Base-by-base conservation (phyloP, 2,329 filamentous ascomycete species). In the Ascochyta viciae-villosae region DNA sequence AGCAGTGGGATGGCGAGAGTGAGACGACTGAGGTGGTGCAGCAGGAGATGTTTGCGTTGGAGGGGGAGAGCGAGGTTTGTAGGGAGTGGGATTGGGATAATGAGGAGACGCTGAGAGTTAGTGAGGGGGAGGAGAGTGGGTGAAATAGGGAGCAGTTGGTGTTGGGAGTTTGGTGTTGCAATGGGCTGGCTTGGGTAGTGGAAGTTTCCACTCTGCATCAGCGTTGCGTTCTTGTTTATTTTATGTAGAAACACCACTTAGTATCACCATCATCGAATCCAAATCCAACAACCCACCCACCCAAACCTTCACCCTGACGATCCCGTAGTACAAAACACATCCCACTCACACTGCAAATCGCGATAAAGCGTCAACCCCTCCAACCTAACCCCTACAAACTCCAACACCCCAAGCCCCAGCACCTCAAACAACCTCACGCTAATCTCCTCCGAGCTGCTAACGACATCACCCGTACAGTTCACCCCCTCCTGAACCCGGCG, bases 1-100 rank as follows among this genome's bases (percentile, higher is more conserved):
- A 50, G 46, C 50, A 58, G 37, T 53, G 41, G 35, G 54, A 57
- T 38, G 54, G 54, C n/a, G 54, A 57, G 54, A 57, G 54, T n/a
- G 54, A 52, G 39, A 57, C 54, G 22, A 57, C 54, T 0, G 54
- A 57, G 29, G 54, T 57, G 12, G 8, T 57, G 44, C 43, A 48
- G 54, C 48, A 52, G 34, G 54, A 57, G 34, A 57, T 57, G 54
- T 49, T 57, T 44, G 54, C 54, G 49, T 22, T 57, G 33, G 54
- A 57, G 40, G 54, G 44, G 1, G 48, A 57, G 35, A 53, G 43
- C 15, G 54, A 57, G 34, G 44, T 57, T 9, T 57, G 47, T 8
- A 31, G 54, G 3, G 54, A 49, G 43, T 52, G 48, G 48, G 54
- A 57, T 33, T 57, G 54, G 54, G 54, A 57, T 37, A 53, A 57